Percentiles rank a stretch among this genome's conserved stretches.
Evolutionary conservation across 2,329 filamentous ascomycete genomes (phyloP).

Genomic region (Orbilia javanica): DNA sequence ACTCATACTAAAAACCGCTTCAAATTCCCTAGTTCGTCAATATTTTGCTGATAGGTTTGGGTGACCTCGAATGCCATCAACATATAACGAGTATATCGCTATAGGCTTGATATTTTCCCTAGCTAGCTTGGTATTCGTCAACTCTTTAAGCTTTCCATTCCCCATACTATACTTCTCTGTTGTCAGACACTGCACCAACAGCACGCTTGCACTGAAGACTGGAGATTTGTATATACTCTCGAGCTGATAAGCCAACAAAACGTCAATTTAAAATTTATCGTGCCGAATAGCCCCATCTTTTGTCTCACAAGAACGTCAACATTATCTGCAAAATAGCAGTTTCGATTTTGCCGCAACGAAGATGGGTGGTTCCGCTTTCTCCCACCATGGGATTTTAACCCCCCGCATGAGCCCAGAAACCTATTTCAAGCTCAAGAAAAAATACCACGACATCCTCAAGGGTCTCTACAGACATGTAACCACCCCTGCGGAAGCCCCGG

Average conservation of each 20-base stretch:
- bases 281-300: background rate
- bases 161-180: no score
- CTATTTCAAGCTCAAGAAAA: slow-evolving; percentile 70
- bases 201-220: background rate
- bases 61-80: no score
- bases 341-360: background rate
- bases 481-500: slow-evolving; percentile 76
- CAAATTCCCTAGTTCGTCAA: background rate
- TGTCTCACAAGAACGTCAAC: background rate
- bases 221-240: background rate
- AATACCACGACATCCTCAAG: slow-evolving; percentile 68
- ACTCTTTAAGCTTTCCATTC: no score
- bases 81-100: no score
- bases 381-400: slow-evolving; percentile 69
- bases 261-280: background rate
- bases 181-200: no score
- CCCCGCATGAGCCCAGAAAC: slow-evolving; percentile 75
- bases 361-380: slow-evolving; percentile 78
- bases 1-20: slow-evolving; percentile 8
- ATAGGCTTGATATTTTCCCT: no score
- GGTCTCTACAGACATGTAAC: slow-evolving; percentile 71
- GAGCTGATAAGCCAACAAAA: background rate
- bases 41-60: no score
- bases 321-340: background rate
- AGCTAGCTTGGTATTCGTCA: no score